Percentiles rank a stretch among this genome's conserved stretches.
These are phyloP conservation scores for Phaeoacremonium minimum DNA, from an alignment of 2,329 filamentous ascomycete species.

Conservation along the genomic window DNA sequence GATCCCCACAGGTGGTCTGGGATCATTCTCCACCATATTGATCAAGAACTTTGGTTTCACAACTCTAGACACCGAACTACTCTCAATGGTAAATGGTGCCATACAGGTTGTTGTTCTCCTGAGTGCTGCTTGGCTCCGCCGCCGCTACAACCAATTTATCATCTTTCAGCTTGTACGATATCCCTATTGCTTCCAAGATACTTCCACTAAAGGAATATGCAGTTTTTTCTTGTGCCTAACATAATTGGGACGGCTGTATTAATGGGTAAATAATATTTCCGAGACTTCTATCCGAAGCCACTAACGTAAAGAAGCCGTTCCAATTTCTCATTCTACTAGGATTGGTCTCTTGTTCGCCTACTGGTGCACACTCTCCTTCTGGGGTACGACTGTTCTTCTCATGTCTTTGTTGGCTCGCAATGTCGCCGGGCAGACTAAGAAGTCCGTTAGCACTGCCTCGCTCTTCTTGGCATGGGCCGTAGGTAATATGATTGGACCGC, in stretches of 20 bases:
- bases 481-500: slow-evolving; percentile 64
- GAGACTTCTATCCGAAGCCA: slow-evolving; percentile 68
- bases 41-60: slow-evolving; percentile 66
- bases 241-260: too few relatives aligned
- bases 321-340: slow-evolving; percentile 49
- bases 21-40: slow-evolving; percentile 71
- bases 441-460: slow-evolving; percentile 60
- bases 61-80: slow-evolving; percentile 63
- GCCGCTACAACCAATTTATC: too few relatives aligned
- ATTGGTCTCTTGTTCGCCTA: slow-evolving; percentile 68
- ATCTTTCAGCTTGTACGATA: too few relatives aligned
- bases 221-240: slow-evolving; percentile 63
- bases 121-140: slow-evolving; percentile 61
- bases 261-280: slow-evolving; percentile 28
- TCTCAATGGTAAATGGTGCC: slow-evolving; percentile 70
- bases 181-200: too few relatives aligned
- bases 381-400: slow-evolving; percentile 65
- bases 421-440: slow-evolving; percentile 71
- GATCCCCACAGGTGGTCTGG: slow-evolving; percentile 67
- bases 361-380: slow-evolving; percentile 75
- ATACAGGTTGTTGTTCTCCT: slow-evolving; percentile 71
- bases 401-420: slow-evolving; percentile 67
- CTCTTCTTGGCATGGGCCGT: slow-evolving; percentile 69
- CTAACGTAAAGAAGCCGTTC: slow-evolving; percentile 65
- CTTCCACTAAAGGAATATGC: slow-evolving; percentile 66